phyloP scores from a whole-genome alignment of 202 grass and related monocot genomes.

The Schoenoplectus triqueter region DNA sequence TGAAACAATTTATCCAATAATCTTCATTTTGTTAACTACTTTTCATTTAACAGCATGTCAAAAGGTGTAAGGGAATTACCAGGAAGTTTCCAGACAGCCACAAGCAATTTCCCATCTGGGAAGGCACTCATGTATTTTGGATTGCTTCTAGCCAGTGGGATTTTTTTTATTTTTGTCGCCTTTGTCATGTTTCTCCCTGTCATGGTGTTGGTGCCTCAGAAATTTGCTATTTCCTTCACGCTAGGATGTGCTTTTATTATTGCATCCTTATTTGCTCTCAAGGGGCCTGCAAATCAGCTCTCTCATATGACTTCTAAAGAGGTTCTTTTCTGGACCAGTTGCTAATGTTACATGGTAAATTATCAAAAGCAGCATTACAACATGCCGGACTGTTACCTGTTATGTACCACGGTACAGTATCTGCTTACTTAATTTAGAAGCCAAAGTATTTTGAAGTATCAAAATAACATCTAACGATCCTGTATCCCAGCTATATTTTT shows the following conservation, averaged over 20 bases:
- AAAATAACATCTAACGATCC: not conserved
- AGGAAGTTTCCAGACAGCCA: conserved; percentile 89
- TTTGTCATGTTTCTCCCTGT: conserved; percentile 92
- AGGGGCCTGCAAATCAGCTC: conserved; percentile 75
- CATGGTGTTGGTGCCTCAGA: conserved; percentile 95
- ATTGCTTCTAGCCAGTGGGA: conserved; percentile 81
- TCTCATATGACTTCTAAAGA: conserved; percentile 96
- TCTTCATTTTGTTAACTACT: not conserved
- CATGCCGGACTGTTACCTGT: not conserved
- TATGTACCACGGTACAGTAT: not conserved
- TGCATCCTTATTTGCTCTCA: conserved; percentile 92
- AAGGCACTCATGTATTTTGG: conserved; percentile 98
- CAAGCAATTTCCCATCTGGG: conserved; percentile 80
- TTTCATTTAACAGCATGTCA: conserved; percentile 48
- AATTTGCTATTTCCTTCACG: conserved; percentile 95
- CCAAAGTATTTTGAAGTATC: not conserved
- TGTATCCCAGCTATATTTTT: not conserved
- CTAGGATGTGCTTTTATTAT: conserved; percentile 89
- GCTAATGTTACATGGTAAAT: not conserved
- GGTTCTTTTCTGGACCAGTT: conserved; percentile 37
- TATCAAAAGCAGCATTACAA: not conserved
- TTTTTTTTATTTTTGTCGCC: conserved; percentile 96
- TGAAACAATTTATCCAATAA: not conserved
- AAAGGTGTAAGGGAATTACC: conserved; percentile 90
- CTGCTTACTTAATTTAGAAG: not conserved